Conservation (phyloP, 257 asterid species). For the Prunella vulgaris region DNA sequence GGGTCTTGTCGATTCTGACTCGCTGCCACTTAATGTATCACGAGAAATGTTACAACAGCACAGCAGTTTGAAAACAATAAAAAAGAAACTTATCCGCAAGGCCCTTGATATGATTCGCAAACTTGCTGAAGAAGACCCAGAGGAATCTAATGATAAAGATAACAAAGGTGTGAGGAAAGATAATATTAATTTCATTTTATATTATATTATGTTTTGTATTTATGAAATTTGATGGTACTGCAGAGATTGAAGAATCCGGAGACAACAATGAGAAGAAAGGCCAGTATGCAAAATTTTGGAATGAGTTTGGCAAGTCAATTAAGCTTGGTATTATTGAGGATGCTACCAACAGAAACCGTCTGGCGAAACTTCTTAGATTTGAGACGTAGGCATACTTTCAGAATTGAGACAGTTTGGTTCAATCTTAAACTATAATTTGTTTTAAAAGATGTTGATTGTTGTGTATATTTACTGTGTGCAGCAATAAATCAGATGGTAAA, state of each 20-base stretch:
- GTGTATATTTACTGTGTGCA: conserved; percentile 31
- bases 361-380: conserved; percentile 84
- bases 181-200: background rate
- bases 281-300: conserved; percentile 81
- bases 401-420: background rate
- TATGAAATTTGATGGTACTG: conserved; percentile 11
- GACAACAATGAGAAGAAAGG: conserved; percentile 78
- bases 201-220: conserved; percentile 46
- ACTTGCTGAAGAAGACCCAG: conserved; percentile 95
- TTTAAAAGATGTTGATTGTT: background rate
- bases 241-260: conserved; percentile 74
- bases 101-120: conserved; percentile 97
- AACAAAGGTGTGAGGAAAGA: conserved; percentile 48
- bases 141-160: conserved; percentile 63
- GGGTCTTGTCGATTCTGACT: conserved; percentile 99
- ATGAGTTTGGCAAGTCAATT: conserved; percentile 89
- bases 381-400: conserved; percentile 52
- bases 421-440: background rate
- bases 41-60: conserved; percentile 99
- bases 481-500: conserved; percentile 89
- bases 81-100: conserved; percentile 94
- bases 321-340: conserved; percentile 92
- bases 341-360: conserved; percentile 82
- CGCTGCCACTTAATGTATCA: conserved; percentile 90
- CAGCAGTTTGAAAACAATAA: conserved; percentile 89